These are phyloP conservation scores for Piedraia hortae DNA, from an alignment of 2,329 filamentous ascomycete genomes.

Conservation along the genomic window DNA sequence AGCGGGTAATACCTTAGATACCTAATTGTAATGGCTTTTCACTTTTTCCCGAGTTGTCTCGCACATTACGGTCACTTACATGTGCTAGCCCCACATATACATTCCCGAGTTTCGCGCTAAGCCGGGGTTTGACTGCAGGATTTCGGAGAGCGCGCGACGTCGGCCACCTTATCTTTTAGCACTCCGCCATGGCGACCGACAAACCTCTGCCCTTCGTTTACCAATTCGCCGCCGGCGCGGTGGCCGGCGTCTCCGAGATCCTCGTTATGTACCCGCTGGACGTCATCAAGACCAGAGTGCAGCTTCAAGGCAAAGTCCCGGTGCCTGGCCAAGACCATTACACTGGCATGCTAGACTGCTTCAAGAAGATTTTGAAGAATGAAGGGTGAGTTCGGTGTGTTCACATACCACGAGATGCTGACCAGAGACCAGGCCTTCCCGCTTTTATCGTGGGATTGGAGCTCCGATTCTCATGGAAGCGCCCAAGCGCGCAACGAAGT, in stretches of 20 bases:
- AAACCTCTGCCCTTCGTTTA: conserved; percentile 77
- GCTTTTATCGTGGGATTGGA: conserved; percentile 82
- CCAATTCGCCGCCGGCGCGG: conserved; percentile 88
- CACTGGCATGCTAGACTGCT: conserved; percentile 95
- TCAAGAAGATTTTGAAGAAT: conserved; percentile 84
- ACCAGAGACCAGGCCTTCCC: conserved; percentile 21
- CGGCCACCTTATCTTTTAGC: too few species aligned
- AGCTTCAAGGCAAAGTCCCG: conserved; percentile 29
- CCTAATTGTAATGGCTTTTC: too few species aligned
- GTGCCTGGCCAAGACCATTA: conserved; percentile 55
- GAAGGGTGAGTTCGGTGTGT: too few species aligned
- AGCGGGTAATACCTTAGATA: too few species aligned
- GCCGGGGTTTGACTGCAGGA: too few species aligned
- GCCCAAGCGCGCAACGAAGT: conserved; percentile 85
- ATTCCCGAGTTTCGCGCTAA: too few species aligned
- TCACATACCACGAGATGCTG: too few species aligned
- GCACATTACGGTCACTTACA: too few species aligned
- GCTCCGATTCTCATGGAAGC: conserved; percentile 97
- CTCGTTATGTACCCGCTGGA: conserved; percentile 76
- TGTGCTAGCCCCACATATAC: too few species aligned
- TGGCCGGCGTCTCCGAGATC: conserved; percentile 78
- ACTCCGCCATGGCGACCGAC: conserved; percentile 22
- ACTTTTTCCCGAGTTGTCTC: too few species aligned
- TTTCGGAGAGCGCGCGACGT: too few species aligned
- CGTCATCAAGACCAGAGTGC: conserved; percentile 90